These are phyloP conservation scores for Erucastrum elatum DNA, from an alignment of 345 rosid species.

Conservation along the genomic window DNA sequence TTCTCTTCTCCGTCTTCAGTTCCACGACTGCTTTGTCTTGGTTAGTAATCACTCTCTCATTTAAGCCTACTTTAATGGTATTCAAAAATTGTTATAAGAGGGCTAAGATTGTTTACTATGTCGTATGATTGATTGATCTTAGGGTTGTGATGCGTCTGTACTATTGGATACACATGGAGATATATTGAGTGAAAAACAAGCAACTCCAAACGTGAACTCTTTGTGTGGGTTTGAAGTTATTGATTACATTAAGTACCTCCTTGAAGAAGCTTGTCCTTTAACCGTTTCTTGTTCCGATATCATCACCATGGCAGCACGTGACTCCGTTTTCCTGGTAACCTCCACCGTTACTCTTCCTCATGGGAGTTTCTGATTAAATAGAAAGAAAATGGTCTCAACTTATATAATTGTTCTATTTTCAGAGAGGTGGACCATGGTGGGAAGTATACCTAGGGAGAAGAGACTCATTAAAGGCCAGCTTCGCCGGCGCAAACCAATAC, in stretches of 20 bases:
- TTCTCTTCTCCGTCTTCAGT: conserved; percentile 77
- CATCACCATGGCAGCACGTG: conserved; percentile 72
- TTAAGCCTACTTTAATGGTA: background rate
- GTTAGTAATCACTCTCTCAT: conserved; percentile 33
- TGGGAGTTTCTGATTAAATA: background rate
- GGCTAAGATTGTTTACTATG: background rate
- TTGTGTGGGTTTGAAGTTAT: conserved; percentile 70
- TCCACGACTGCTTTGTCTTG: conserved; percentile 85
- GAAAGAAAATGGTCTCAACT: background rate
- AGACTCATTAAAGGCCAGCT: conserved; percentile 73
- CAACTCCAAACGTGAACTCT: conserved; percentile 62
- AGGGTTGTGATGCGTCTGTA: conserved; percentile 83
- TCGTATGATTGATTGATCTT: background rate
- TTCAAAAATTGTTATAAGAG: background rate
- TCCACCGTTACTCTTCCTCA: background rate
- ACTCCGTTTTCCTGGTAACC: conserved; percentile 53
- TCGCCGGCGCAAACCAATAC: conserved; percentile 62
- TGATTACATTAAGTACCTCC: conserved; percentile 60
- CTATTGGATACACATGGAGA: conserved; percentile 61
- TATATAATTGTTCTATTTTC: background rate
- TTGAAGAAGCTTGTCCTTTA: conserved; percentile 79
- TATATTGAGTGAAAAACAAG: conserved; percentile 73
- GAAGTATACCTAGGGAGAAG: conserved; percentile 63
- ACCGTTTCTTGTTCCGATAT: conserved; percentile 83
- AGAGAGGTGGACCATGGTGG: conserved; percentile 87